Evolutionary conservation across 2,329 filamentous ascomycete genomes (phyloP), one percentile per base, ranked within the genome.

Genomic region (Diaporthe sp.): DNA sequence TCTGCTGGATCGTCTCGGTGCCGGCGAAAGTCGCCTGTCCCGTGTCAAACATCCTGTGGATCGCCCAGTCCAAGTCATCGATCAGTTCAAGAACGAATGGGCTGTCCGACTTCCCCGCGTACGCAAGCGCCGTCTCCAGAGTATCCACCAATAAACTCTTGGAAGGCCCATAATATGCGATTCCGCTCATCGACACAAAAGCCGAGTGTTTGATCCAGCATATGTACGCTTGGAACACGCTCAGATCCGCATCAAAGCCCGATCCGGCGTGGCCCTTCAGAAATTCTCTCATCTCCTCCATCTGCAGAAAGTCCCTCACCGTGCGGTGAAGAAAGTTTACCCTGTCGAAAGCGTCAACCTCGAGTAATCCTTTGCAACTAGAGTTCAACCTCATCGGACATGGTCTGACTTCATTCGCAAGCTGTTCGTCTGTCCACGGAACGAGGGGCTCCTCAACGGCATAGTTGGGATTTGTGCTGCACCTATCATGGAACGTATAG

Each of bases 291-390:
- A 64, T 64, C 10, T 30, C 60, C 1, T 64, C 60, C 60, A 64
- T 64, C 28, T 33, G 60, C 25, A 64, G 8, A 45, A 64, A 64
- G n/a, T 64, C 60, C 40, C 40, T 47, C 25, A 47, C 25, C n/a
- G 60, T 64, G 25, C 60, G 60, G 25, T 64, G 60, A 45, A 64
- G 40, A 64, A 64, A 64, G 9, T 64, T 47, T 1, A 64, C 60
- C 25, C 60, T 47, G 40, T 64, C 60, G 25, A 64, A 64, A 30
- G 60, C 60, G n/a, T 64, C 60, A 7, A 64, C 60, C 40, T 64
- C 60, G 28, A 64, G 60, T 12, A 64, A 17, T 15, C 60, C 60
- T 8, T 64, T 64, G 25, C 60, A 64, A 22, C 60, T 30, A 1
- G 60, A 45, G 40, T 45, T 64, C 25, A 64, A 8, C 60, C 60